phyloP scores from a whole-genome alignment of 2,329 filamentous ascomycete genomes.

The Microsporum audouinii region DNA sequence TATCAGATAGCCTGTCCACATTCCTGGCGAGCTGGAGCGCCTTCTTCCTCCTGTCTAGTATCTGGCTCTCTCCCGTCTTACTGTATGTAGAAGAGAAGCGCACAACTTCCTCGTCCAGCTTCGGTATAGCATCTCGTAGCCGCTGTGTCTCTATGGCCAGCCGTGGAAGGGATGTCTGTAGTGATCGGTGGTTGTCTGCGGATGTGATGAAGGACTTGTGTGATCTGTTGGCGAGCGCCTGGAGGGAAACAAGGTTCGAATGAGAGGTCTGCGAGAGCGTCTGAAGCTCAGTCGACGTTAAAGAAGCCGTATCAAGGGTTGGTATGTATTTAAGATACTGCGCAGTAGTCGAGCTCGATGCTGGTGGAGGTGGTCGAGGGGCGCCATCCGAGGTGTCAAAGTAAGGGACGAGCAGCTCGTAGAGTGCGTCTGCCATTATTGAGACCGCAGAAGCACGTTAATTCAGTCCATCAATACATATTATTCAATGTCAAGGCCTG shows the following conservation, averaged over 20 bases:
- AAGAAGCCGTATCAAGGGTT: conserved; percentile 60
- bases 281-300: conserved; percentile 65
- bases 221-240: conserved; percentile 79
- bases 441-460: background rate
- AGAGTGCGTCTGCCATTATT: conserved; percentile 59
- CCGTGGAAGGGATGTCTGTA: conserved; percentile 59
- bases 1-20: conserved; percentile 76
- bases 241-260: conserved; percentile 68
- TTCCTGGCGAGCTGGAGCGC: conserved; percentile 75
- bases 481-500: too few species aligned
- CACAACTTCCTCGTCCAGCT: conserved; percentile 65
- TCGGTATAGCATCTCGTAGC: conserved; percentile 61
- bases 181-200: conserved; percentile 61
- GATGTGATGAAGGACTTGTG: conserved; percentile 76
- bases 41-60: conserved; percentile 63
- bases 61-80: conserved; percentile 55
- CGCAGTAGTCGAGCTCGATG: conserved; percentile 37
- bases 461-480: background rate
- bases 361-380: conserved; percentile 27
- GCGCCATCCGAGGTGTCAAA: conserved; percentile 35
- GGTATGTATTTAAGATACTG: conserved; percentile 68
- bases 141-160: conserved; percentile 55
- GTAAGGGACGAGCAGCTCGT: conserved; percentile 59
- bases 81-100: conserved; percentile 74
- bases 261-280: conserved; percentile 71